These are phyloP conservation scores for Carex littledalei DNA, from an alignment of 176 grass and related monocot species.

Conservation along the genomic window DNA sequence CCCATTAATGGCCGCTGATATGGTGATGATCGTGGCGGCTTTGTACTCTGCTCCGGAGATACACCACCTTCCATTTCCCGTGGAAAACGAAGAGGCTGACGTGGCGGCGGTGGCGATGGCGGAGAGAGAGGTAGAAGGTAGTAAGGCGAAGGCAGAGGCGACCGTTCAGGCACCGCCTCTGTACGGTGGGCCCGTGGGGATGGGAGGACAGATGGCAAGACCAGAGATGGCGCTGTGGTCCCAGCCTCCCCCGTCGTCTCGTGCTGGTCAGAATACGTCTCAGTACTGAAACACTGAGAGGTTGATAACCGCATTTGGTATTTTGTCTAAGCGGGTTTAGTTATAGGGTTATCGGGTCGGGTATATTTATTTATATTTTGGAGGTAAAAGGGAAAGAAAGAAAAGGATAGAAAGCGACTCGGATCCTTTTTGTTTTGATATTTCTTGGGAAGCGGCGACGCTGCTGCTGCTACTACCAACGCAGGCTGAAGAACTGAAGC, in stretches of 20 bases:
- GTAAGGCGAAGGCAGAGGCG: neutral
- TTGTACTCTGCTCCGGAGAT: conserved; percentile 55
- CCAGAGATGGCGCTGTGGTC: conserved; percentile 43
- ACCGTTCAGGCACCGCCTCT: neutral
- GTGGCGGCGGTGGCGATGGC: neutral
- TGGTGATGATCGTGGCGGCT: conserved; percentile 58
- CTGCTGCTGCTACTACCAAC: neutral
- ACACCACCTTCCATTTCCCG: conserved; percentile 33
- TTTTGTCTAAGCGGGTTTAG: neutral
- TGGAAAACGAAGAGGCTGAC: conserved; percentile 1
- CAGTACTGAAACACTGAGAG: conserved; percentile 10
- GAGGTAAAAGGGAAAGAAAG: neutral
- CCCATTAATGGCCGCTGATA: conserved; percentile 41
- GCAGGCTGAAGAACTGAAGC: neutral
- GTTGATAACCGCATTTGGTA: neutral
- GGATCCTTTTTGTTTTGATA: conserved; percentile 23
- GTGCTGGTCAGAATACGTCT: neutral
- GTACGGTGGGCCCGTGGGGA: neutral
- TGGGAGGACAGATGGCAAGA: neutral
- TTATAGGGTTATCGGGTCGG: neutral
- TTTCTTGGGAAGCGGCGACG: conserved; percentile 7
- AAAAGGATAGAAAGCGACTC: conserved; percentile 17
- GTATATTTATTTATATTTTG: neutral
- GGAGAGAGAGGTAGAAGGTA: neutral
- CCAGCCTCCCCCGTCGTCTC: neutral